These are phyloP conservation scores for Tetrahymena borealis DNA, from an alignment of 73 alveolate species.

Conservation along the genomic window DNA sequence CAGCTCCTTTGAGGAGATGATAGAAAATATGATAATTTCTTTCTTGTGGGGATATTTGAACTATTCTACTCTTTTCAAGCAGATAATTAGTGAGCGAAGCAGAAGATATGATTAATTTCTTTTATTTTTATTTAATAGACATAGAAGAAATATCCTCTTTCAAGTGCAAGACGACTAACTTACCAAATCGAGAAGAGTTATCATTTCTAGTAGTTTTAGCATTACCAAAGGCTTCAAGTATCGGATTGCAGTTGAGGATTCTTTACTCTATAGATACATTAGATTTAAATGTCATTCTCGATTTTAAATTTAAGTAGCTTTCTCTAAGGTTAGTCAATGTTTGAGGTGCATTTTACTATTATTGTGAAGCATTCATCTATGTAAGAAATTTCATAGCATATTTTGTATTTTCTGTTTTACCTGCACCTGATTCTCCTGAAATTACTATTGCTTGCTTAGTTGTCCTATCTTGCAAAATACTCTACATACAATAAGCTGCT, in stretches of 20 bases:
- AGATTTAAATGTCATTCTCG: not conserved
- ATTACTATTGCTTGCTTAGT: constrained; percentile 90
- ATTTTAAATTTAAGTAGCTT: constrained; percentile 13
- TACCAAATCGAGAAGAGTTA: constrained; percentile 95
- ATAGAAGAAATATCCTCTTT: constrained; percentile 41
- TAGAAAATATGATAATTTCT: constrained; percentile 94
- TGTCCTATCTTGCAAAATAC: constrained; percentile 61
- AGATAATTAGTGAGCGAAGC: constrained; percentile 81
- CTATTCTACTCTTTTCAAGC: constrained; percentile 92
- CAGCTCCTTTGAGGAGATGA: constrained; percentile 73
- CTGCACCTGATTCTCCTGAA: constrained; percentile 99
- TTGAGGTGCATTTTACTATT: not conserved
- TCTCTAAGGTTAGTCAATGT: constrained; percentile 55
- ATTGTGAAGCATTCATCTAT: constrained; percentile 26
- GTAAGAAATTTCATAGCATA: constrained; percentile 87
- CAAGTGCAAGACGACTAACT: constrained; percentile 80
- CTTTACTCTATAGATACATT: constrained; percentile 54
- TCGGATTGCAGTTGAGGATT: constrained; percentile 92
- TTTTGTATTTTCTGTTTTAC: constrained; percentile 99
- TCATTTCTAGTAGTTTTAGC: constrained; percentile 91
- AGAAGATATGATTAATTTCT: constrained; percentile 74
- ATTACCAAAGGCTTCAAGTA: constrained; percentile 98
- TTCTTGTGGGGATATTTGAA: constrained; percentile 62
- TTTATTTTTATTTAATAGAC: constrained; percentile 68
- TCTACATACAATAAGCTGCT: constrained; percentile 75